Evolutionary conservation across 805 yeast genomes (phyloP), one percentile per base, ranked within the genome.

Genomic region (Ogataea haglerorum): DNA sequence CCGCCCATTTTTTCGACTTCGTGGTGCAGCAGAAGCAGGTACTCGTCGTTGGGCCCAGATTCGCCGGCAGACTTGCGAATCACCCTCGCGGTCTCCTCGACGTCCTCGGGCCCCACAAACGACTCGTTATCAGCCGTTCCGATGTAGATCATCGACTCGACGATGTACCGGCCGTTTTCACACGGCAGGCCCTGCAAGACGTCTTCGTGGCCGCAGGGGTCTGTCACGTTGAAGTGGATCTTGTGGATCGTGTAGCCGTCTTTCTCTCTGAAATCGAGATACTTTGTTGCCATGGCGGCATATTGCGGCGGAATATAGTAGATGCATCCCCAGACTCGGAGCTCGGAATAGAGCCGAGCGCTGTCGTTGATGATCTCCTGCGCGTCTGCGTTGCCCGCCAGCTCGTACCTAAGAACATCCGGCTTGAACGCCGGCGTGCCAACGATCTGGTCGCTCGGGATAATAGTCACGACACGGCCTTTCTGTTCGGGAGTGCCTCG

Each of bases 401-500:
- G 44, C 37, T 67, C 66, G 51, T 46, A 60, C 12, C 41, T 17
- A 18, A 51, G 21, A 8, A 77, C 59, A 51, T 78, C 80, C 2
- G 63, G 46, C 25, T 68, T 65, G 41, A 79, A 73, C 2, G 40
- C 49, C 0, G 50, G 42, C 45, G 76, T 67, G 2, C 52, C 38
- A 18, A 73, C 57, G 13, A 84, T 69, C 42, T 78, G 79, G 6
- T 73, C 72, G 32, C 75, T 66, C 8, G 89, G 75, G 1, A 90
- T 69, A 33, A 90, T 65, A 0, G 97, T 90, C 8, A 77, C 96
- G 1, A 90, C 97, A 24, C 97, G 64, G 0, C 98, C 98, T 1
- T 95, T 95, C n/a, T 64, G 58, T 42, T 77, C 85, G 0, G 87
- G 88, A 0, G 95, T 84, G 1, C 97, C 97, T 38, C 97, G 65